These are phyloP conservation scores for Fusarium nurragi DNA, from an alignment of 2,329 filamentous ascomycete genomes.

Conservation along the genomic window DNA sequence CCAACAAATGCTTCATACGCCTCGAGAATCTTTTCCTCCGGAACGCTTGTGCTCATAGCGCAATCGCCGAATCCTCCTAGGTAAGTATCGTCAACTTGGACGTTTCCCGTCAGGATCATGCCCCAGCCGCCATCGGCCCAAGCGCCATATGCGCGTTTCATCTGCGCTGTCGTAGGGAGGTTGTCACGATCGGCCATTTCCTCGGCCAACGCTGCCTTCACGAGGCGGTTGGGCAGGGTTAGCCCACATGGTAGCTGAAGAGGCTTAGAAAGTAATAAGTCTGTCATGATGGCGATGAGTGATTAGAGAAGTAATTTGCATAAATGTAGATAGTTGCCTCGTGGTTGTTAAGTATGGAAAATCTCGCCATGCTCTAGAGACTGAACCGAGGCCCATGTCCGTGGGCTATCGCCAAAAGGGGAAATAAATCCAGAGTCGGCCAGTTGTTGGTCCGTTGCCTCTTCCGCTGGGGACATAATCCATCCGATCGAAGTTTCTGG, in stretches of 20 bases:
- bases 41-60: constrained; percentile 41
- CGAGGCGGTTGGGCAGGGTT: constrained; percentile 63
- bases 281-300: constrained; percentile 11
- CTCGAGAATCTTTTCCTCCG: constrained; percentile 44
- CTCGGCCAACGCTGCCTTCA: constrained; percentile 62
- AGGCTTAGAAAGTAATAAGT: constrained; percentile 45
- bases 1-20: constrained; percentile 53
- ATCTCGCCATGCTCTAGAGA: background rate
- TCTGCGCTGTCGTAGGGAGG: constrained; percentile 53
- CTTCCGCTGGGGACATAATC: constrained; percentile 7
- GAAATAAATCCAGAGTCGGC: constrained; percentile 17
- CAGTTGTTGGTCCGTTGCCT: constrained; percentile 16
- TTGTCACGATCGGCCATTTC: constrained; percentile 52
- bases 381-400: constrained; percentile 16
- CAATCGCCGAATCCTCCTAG: constrained; percentile 51
- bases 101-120: constrained; percentile 61
- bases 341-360: constrained; percentile 2
- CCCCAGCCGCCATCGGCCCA: constrained; percentile 67
- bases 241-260: constrained; percentile 65
- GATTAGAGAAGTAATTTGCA: background rate
- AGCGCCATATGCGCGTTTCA: constrained; percentile 57
- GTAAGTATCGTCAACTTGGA: constrained; percentile 54
- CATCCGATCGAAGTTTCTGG: background rate
- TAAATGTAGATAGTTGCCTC: background rate
- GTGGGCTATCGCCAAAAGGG: constrained; percentile 18